Evolutionary conservation across 108 stramenopile genomes (phyloP).

Genomic region (Skeletonema costatum): DNA sequence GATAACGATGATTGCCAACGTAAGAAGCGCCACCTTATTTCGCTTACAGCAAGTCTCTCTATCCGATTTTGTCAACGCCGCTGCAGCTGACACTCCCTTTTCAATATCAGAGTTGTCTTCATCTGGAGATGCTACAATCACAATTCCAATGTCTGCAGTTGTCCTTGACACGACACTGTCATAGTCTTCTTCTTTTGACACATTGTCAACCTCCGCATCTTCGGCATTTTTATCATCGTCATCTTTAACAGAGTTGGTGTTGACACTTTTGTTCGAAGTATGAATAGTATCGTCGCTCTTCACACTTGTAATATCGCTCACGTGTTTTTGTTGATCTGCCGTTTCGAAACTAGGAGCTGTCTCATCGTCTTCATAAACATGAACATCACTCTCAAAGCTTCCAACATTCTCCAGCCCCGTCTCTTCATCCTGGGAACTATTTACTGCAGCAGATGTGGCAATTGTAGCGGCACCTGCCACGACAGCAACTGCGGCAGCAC

Average conservation of each 20-base stretch:
- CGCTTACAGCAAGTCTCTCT: neutral
- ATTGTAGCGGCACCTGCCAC: neutral
- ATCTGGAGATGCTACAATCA: neutral
- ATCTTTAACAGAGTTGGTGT: neutral
- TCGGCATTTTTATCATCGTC: neutral
- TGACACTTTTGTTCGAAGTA: neutral
- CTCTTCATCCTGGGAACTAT: neutral
- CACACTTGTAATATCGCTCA: neutral
- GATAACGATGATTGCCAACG: neutral
- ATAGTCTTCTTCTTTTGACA: neutral
- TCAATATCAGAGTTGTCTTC: neutral
- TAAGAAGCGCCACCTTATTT: neutral
- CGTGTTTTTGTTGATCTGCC: neutral
- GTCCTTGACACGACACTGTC: neutral
- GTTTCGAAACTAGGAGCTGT: neutral
- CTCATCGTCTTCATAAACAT: slow-evolving; percentile 1
- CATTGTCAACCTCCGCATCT: neutral
- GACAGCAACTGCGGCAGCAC: neutral
- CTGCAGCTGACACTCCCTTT: neutral
- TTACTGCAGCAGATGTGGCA: neutral
- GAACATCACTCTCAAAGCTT: neutral
- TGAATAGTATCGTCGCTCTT: neutral
- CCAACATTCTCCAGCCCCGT: neutral
- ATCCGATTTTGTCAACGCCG: neutral
- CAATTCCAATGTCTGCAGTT: neutral